Base-by-base conservation (phyloP, 306 rosid species). In the Cucurbita ficifolia region DNA sequence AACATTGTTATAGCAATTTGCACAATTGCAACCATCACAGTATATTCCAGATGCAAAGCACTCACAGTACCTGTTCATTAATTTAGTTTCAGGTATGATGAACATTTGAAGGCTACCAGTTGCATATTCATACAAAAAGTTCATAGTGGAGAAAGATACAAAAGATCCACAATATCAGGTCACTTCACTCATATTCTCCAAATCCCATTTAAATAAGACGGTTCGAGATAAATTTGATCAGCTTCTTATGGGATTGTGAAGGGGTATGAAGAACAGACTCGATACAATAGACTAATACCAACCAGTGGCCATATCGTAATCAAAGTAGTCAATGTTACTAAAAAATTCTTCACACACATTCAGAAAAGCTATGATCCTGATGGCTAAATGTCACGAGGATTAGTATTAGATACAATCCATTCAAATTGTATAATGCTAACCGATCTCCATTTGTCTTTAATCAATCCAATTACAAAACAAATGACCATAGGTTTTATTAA, bases 41-140 rank as follows among this genome's bases (percentile, higher is more conserved):
- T 90, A 89, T 81, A 94, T 89, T 79, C 99, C 96, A 54, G 99
- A 90, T 63, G 99, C 99, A 82, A 94, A 94, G 80, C 99, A 94
- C 84, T 94, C 99, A 57, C 99, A 94, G 70, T 94, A 94, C 87
- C 99, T 94, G 90, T 74, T 77, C 77, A 79, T 73, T 59, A 85
- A 12, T 21, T 29, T 33, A 60, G 24, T 49, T 59, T 73, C 35
- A 72, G 61, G 63, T n/a, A 46, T 11, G 40, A 45, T 61, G 48
- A 75, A 58, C 17, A 75, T 19, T 40, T 58, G 60, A 75, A 75
- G 88, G 78, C 70, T 70, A 70, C 57, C 54, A 40, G 48, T 56
- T 10, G 17, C 56, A 76, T 40, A 18, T 55, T 74, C 40, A 24
- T 65, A 38, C 57, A 59, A 70, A 42, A 39, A 60, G 59, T 12